Percentiles rank a stretch among this genome's conserved stretches.
Conservation (phyloP, 2,329 filamentous ascomycete species). For the Sarocladium brachiariae region DNA sequence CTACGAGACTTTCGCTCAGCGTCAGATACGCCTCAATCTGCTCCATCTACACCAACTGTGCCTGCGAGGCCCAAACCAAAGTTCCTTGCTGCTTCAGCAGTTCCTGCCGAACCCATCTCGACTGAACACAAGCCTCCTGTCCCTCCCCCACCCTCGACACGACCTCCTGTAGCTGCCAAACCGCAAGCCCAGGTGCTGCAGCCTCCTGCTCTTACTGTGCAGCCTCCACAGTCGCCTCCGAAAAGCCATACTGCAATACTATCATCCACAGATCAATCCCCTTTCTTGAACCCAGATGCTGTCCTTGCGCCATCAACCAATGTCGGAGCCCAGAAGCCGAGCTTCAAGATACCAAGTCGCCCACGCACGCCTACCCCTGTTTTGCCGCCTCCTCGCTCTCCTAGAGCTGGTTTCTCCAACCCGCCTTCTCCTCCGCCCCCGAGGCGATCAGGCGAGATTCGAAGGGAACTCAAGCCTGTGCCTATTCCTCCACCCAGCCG, state of each 20-base stretch:
- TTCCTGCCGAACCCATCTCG: slow-evolving; percentile 13
- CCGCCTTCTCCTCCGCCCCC: slow-evolving; percentile 60
- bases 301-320: slow-evolving; percentile 34
- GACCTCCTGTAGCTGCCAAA: slow-evolving; percentile 19
- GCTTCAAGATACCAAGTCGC: slow-evolving; percentile 47
- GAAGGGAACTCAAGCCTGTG: slow-evolving; percentile 35
- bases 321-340: slow-evolving; percentile 33
- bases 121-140: slow-evolving; percentile 17
- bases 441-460: slow-evolving; percentile 52
- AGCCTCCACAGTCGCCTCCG: slow-evolving; percentile 64
- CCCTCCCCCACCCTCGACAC: slow-evolving; percentile 19
- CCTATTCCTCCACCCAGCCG: slow-evolving; percentile 9
- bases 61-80: slow-evolving; percentile 25
- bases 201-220: slow-evolving; percentile 61
- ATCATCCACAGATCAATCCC: slow-evolving; percentile 32
- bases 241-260: slow-evolving; percentile 35
- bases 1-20: slow-evolving; percentile 34
- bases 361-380: slow-evolving; percentile 45
- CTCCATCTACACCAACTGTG: slow-evolving; percentile 24
- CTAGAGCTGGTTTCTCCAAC: slow-evolving; percentile 38
- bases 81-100: not conserved
- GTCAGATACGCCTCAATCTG: slow-evolving; percentile 24
- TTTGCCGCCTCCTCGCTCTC: slow-evolving; percentile 30
- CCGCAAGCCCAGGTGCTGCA: slow-evolving; percentile 20
- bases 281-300: slow-evolving; percentile 42